These are phyloP conservation scores for Flaveria robusta DNA, from an alignment of 129 eudicot genomes.

Conservation along the genomic window DNA sequence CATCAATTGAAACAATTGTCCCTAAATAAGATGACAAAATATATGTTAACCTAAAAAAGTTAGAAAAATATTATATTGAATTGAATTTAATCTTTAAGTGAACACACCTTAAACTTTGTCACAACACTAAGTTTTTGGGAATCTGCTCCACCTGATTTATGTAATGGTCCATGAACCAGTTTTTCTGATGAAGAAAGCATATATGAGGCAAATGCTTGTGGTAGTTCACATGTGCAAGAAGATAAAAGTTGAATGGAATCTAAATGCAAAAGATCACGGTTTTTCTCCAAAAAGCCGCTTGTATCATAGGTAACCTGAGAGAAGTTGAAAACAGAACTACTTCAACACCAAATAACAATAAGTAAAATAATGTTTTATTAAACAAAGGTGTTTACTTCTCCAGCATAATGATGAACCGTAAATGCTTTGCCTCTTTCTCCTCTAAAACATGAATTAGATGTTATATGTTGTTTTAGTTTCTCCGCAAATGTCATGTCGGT, in stretches of 20 bases:
- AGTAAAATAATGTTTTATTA: background rate
- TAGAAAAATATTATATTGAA: background rate
- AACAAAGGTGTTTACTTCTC: conserved; percentile 60
- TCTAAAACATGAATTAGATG: conserved; percentile 63
- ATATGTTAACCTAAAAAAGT: background rate
- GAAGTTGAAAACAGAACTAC: conserved; percentile 4
- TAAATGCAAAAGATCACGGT: conserved; percentile 53
- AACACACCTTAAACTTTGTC: conserved; percentile 79
- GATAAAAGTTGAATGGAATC: conserved; percentile 61
- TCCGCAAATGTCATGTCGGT: conserved; percentile 80
- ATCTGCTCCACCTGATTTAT: conserved; percentile 92
- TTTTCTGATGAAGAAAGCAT: conserved; percentile 47
- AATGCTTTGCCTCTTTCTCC: conserved; percentile 87
- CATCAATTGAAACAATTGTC: conserved; percentile 91
- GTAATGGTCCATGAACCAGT: conserved; percentile 61
- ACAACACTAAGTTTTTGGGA: conserved; percentile 91
- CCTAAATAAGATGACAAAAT: conserved; percentile 41
- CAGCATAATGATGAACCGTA: conserved; percentile 86
- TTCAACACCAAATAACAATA: background rate
- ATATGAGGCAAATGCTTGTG: conserved; percentile 51
- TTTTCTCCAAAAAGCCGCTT: conserved; percentile 61
- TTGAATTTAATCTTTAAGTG: conserved; percentile 1
- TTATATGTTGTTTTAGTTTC: conserved; percentile 82
- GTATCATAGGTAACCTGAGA: conserved; percentile 58
- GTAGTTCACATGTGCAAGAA: conserved; percentile 52